A percentile compares a stretch with the other conserved stretches of the same genome.
Conservation (phyloP, 768 basidiomycete species). For the Xerocomellus chrysenteron region DNA sequence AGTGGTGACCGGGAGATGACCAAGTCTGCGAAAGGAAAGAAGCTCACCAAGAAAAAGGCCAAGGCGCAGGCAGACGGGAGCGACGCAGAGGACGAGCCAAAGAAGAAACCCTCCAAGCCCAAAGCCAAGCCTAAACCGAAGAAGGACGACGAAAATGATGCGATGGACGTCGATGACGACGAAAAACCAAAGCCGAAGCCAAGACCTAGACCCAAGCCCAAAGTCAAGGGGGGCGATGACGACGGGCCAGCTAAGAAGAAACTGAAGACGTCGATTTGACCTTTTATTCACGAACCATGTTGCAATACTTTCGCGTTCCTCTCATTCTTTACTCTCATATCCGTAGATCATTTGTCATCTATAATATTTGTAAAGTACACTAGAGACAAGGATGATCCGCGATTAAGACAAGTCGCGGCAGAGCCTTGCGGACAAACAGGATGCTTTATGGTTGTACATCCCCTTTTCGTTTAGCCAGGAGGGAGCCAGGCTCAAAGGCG, state of each 20-base stretch:
- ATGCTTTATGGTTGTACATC: slow-evolving; percentile 7
- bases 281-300: not conserved
- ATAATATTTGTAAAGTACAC: slow-evolving; percentile 25
- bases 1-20: slow-evolving; percentile 72
- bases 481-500: slow-evolving; percentile 74
- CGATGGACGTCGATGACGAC: slow-evolving; percentile 49
- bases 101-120: slow-evolving; percentile 47
- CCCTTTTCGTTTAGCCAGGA: slow-evolving; percentile 57
- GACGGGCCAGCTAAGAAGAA: slow-evolving; percentile 76
- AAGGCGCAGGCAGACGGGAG: slow-evolving; percentile 46
- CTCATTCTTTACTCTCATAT: not conserved
- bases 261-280: slow-evolving; percentile 51
- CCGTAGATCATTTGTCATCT: slow-evolving; percentile 1
- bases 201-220: slow-evolving; percentile 41
- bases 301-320: not conserved
- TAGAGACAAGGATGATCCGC: slow-evolving; percentile 9
- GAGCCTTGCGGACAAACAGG: not conserved
- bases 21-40: slow-evolving; percentile 37
- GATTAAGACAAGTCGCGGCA: slow-evolving; percentile 7
- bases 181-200: slow-evolving; percentile 38
- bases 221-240: slow-evolving; percentile 37
- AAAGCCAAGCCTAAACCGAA: slow-evolving; percentile 42
- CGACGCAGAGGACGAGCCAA: slow-evolving; percentile 44
- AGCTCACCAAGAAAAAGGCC: slow-evolving; percentile 41
- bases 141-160: slow-evolving; percentile 44